Conservation (phyloP, 2,329 filamentous ascomycete species). For the Cyphellophora europaea region DNA sequence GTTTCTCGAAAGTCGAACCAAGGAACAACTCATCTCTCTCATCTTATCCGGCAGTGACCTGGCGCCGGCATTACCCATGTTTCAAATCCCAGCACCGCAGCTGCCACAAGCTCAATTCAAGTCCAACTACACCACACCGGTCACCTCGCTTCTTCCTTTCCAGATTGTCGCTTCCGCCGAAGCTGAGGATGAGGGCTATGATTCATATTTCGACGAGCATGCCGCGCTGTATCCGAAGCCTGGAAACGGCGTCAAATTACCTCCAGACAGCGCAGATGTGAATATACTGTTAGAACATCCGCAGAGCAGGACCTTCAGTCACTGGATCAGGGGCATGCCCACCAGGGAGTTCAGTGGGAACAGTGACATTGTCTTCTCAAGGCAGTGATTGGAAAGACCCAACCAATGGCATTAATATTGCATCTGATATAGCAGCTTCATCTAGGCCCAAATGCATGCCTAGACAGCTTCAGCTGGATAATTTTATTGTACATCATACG, state of each 20-base stretch:
- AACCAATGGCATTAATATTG: neutral
- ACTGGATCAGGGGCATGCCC: slow-evolving; percentile 22
- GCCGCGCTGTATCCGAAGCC: slow-evolving; percentile 53
- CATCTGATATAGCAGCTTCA: slow-evolving; percentile 1
- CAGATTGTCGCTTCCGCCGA: slow-evolving; percentile 4
- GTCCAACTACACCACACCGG: slow-evolving; percentile 15
- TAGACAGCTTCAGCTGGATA: neutral
- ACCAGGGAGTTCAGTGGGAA: slow-evolving; percentile 10
- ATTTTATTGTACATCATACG: neutral
- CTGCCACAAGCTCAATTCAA: slow-evolving; percentile 14
- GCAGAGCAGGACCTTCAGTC: slow-evolving; percentile 46
- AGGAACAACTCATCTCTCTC: slow-evolving; percentile 15
- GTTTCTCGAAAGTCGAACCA: slow-evolving; percentile 16
- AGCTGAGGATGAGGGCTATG: slow-evolving; percentile 27
- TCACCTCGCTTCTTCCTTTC: slow-evolving; percentile 5
- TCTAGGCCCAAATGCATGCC: neutral
- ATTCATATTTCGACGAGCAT: slow-evolving; percentile 46
- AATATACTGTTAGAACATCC: slow-evolving; percentile 55
- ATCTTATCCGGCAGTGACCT: slow-evolving; percentile 17
- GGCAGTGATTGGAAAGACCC: neutral
- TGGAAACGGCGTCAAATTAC: slow-evolving; percentile 48
- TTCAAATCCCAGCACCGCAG: slow-evolving; percentile 10
- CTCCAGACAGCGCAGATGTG: slow-evolving; percentile 49
- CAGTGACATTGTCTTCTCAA: slow-evolving; percentile 8
- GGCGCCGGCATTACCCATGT: slow-evolving; percentile 17